phyloP scores from a whole-genome alignment of 106 monocot species.

The Apostasia shenzhenica region DNA sequence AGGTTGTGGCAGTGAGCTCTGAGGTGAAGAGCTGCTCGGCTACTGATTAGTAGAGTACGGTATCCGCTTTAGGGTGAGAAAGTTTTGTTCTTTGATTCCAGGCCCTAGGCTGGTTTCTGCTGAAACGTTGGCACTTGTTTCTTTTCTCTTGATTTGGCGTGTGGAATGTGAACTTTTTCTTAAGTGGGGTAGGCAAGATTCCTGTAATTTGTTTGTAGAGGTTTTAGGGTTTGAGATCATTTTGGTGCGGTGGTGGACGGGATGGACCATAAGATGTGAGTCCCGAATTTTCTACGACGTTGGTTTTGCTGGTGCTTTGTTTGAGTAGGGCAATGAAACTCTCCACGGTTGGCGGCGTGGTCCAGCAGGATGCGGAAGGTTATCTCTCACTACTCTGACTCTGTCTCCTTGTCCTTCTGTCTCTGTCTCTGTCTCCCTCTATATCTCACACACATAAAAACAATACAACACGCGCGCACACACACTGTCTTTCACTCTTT shows the following conservation, averaged over 20 bases:
- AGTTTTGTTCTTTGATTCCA: neutral
- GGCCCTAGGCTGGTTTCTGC: neutral
- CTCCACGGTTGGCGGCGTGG: conserved; percentile 24
- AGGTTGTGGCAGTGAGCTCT: too few relatives aligned
- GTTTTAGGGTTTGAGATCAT: neutral
- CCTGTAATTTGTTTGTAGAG: neutral
- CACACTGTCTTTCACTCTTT: neutral
- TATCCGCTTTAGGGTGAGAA: neutral
- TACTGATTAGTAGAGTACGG: too few relatives aligned
- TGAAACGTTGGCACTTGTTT: neutral
- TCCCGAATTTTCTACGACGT: too few relatives aligned
- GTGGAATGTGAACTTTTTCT: conserved; percentile 3
- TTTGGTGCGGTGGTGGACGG: neutral
- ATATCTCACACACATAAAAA: neutral
- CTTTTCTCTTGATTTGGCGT: neutral
- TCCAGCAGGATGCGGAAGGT: conserved; percentile 39
- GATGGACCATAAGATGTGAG: too few relatives aligned
- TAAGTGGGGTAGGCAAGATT: neutral
- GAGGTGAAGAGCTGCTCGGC: too few relatives aligned
- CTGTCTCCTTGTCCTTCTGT: neutral
- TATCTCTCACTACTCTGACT: neutral
- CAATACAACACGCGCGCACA: too few relatives aligned
- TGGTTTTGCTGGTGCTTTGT: neutral
- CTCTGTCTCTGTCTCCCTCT: neutral
- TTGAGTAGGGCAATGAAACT: conserved; percentile 32